Evolutionary conservation across 441 rosid species (phyloP), one percentile per base, ranked within the genome.

Genomic region (Gossypium davidsonii): DNA sequence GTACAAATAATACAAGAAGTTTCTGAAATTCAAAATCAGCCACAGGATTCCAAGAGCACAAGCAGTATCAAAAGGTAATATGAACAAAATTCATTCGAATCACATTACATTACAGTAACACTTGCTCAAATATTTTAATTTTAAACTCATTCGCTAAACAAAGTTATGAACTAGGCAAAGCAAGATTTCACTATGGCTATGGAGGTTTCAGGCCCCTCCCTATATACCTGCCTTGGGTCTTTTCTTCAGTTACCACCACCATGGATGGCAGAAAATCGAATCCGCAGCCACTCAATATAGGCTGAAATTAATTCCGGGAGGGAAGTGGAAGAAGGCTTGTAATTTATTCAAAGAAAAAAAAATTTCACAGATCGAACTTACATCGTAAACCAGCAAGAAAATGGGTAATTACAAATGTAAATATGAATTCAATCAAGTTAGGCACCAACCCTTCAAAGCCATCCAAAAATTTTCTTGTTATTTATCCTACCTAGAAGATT

Each of bases 401-500:
- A 72, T 82, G 77, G 78, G 79, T 83, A 80, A 71, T 78, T 82
- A 85, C 84, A 80, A 28, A 68, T 70, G 77, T 62, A 75, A 68
- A 55, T 42, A 55, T 62, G 57, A 69, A 78, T 20, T 11, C 69
- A 20, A 42, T 52, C 10, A 31, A 67, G 42, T 49, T 12, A 37
- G 65, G n/a, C 44, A 28, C 77, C 23, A 31, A 64, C 76, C 28
- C 69, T 39, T 53, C 75, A 51, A 65, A 72, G 79, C 73, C 77
- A 64, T 61, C 71, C 15, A 73, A 78, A 60, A 55, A 8, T 55
- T 20, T 55, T 55, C 60, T 21, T 20, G 55, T 56, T 9, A 14
- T 8, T 4, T 21, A 28, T 20, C 73, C 81, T 74, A 85, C 86
- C 91, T 85, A 11, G 91, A 85, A 77, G 99, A 91, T 73, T 81